A percentile compares a stretch with the other conserved stretches of the same genome.
Evolutionary conservation across 768 basidiomycete species (phyloP).

Genomic region (Kwoniella dendrophila): DNA sequence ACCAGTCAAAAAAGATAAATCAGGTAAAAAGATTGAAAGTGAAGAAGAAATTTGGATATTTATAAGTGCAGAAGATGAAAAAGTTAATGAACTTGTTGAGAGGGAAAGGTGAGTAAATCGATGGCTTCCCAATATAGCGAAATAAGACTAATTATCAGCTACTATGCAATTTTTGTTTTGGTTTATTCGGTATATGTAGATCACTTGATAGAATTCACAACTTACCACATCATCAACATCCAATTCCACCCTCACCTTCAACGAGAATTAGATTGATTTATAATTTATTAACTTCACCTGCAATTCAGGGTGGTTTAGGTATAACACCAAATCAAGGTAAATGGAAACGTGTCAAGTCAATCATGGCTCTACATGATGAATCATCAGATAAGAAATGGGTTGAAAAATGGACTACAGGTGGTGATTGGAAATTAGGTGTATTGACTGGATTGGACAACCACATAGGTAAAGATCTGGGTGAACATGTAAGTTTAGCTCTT

Average conservation of each 20-base stretch:
- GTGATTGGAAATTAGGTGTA: slow-evolving; percentile 48
- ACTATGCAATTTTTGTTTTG: not conserved
- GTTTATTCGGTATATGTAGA: slow-evolving; percentile 75
- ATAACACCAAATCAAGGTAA: slow-evolving; percentile 70
- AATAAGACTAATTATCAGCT: not conserved
- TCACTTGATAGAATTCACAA: slow-evolving; percentile 58
- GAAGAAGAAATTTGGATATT: slow-evolving; percentile 62
- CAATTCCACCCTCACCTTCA: slow-evolving; percentile 64
- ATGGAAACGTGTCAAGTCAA: slow-evolving; percentile 79
- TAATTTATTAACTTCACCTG: slow-evolving; percentile 58
- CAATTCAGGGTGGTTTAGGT: slow-evolving; percentile 79
- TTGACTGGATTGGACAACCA: slow-evolving; percentile 32
- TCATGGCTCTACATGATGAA: slow-evolving; percentile 82
- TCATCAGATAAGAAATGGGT: slow-evolving; percentile 54
- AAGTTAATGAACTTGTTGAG: slow-evolving; percentile 68
- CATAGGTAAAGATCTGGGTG: slow-evolving; percentile 29
- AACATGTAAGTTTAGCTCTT: slow-evolving; percentile 37
- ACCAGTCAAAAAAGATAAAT: slow-evolving; percentile 21
- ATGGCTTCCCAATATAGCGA: not conserved
- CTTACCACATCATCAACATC: slow-evolving; percentile 62
- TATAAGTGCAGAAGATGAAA: slow-evolving; percentile 67
- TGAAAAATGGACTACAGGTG: slow-evolving; percentile 59
- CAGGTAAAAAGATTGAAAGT: slow-evolving; percentile 32
- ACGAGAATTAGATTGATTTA: slow-evolving; percentile 48
- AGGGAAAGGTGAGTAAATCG: slow-evolving; percentile 71